Percentiles rank a stretch among this genome's conserved stretches.
Conservation (phyloP, 192 early-diverging fungal genomes). For the Coemansia sp. region DNA sequence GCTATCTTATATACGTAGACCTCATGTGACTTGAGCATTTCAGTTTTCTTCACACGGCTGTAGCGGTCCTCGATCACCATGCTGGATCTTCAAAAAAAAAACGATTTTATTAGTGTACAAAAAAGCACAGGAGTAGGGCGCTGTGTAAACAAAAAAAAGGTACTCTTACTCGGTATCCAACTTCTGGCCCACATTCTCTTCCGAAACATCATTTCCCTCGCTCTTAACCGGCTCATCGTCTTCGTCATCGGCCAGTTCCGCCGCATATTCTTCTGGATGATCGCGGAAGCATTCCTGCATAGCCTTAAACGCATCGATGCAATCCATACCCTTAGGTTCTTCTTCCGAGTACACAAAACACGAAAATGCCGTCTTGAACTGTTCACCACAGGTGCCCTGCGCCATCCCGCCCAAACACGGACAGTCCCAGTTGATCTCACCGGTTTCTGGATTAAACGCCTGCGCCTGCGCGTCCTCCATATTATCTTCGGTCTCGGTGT, state of each 20-base stretch:
- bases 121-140: no score
- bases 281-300: conserved; percentile 93
- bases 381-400: conserved; percentile 93
- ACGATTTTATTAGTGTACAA: no score
- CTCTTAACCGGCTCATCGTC: conserved; percentile 56
- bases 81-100: no score
- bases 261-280: conserved; percentile 91
- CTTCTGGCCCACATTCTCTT: conserved; percentile 9
- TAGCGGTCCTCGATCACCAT: no score
- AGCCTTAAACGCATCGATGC: conserved; percentile 85
- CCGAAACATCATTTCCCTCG: conserved; percentile 1
- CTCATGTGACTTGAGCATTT: background rate
- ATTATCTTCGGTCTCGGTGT: background rate
- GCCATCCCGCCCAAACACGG: conserved; percentile 96
- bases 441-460: conserved; percentile 76
- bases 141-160: no score
- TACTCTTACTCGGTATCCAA: conserved; percentile 4
- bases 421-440: conserved; percentile 97
- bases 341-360: conserved; percentile 94
- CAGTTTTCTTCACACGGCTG: no score
- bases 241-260: conserved; percentile 70
- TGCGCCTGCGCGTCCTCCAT: conserved; percentile 50
- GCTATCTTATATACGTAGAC: background rate
- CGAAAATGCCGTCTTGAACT: conserved; percentile 95
- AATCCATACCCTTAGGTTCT: conserved; percentile 98